Base-by-base conservation (phyloP, 495 filamentous ascomycete species). In the Xylaria scruposa region DNA sequence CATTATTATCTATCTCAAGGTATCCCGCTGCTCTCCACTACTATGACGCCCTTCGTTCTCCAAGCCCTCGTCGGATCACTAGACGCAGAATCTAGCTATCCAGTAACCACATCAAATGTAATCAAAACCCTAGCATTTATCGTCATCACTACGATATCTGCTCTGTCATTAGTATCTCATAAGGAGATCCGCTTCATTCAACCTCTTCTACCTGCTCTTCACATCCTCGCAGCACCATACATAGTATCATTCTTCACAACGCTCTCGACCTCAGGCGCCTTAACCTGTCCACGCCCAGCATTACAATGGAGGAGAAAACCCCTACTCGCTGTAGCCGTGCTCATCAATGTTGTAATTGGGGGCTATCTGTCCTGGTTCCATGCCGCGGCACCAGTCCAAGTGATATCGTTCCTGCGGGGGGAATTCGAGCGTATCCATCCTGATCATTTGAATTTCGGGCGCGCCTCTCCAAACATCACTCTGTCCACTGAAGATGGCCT, bases 151-250 rank as follows among this genome's bases (percentile, higher is more conserved):
- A 91, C 94, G 73, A 86, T 91, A 29, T 73, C 82, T 0, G 78
- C 84, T 24, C 88, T 98, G 24, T 97, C 93, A 10, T 71, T 93
- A 17, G 92, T 99, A 68, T 90, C 95, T 33, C 96, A 99, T 83
- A 99, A 99, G 81, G 96, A 99, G 88, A 92, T 97, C 72, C 94
- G 96, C 73, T 99, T 99, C 83, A 92, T 98, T 73, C 97, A 97
- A 77, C 97, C 96, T 6, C 88, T 98, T 49, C 86, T 99, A 0
- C 96, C 96, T 5, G 85, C 91, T 21, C 85, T 99, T 17, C 94
- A 97, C 78, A 84, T 97, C 72, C 85, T 98, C 56, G 87, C 91
- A 6, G 92, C 94, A 0, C 86, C 89, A 3, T 87, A 90, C 24
- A 81, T 93, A 26, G 83, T 88, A 4, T 82, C 85, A 33, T 95